These are phyloP conservation scores for Coemansia sp. DNA, from an alignment of 192 early-diverging fungal genomes.

Conservation along the genomic window DNA sequence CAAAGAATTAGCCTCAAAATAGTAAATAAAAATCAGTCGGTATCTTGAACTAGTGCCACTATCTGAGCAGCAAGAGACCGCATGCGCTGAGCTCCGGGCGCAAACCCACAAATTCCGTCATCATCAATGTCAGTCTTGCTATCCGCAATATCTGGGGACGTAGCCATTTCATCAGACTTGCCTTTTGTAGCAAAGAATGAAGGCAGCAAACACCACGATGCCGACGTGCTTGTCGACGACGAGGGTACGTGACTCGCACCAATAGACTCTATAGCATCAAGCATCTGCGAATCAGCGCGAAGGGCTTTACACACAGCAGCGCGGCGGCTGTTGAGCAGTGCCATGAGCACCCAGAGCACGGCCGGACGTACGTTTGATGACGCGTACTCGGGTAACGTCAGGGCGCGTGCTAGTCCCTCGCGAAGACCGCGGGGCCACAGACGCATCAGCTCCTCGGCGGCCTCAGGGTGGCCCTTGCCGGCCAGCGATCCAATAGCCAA, in stretches of 20 bases:
- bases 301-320: conserved; percentile 18
- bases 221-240: neutral
- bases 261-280: conserved; percentile 28
- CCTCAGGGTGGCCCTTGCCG: conserved; percentile 62
- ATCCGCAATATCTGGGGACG: neutral
- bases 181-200: conserved; percentile 3
- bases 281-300: conserved; percentile 18
- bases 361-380: conserved; percentile 25
- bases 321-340: conserved; percentile 22
- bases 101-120: conserved; percentile 1
- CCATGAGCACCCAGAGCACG: conserved; percentile 30
- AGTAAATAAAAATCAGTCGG: neutral
- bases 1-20: neutral
- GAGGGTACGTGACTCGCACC: neutral
- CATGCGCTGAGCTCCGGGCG: conserved; percentile 14
- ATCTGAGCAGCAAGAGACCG: conserved; percentile 26
- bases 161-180: neutral
- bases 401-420: conserved; percentile 60
- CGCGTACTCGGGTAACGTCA: conserved; percentile 19
- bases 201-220: conserved; percentile 17
- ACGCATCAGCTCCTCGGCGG: conserved; percentile 57
- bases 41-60: conserved; percentile 8
- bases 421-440: conserved; percentile 66
- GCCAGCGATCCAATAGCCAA: conserved; percentile 74
- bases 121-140: neutral